A percentile compares a stretch with the other conserved stretches of the same genome.
Evolutionary conservation across 345 rosid species (phyloP).

Genomic region (Eutrema heterophyllum): DNA sequence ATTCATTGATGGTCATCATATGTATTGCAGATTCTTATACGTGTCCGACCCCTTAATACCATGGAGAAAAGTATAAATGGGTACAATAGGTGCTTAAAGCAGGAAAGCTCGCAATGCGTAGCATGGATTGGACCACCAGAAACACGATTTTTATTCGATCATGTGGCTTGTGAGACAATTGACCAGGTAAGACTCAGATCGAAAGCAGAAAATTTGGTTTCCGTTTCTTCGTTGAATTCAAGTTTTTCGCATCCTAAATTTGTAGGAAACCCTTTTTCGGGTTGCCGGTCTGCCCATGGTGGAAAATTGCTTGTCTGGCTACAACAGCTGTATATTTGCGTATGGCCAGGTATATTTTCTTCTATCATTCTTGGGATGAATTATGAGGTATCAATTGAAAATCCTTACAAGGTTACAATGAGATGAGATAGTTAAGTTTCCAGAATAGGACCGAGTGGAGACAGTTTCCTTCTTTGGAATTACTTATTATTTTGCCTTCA

Average conservation of each 20-base stretch:
- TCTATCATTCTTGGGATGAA: neutral
- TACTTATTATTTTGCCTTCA: neutral
- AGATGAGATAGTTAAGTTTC: neutral
- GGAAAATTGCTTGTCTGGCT: slow-evolving; percentile 95
- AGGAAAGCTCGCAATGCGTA: slow-evolving; percentile 77
- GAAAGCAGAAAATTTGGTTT: neutral
- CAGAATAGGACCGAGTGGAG: neutral
- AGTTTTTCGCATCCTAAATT: slow-evolving; percentile 6
- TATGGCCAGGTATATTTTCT: slow-evolving; percentile 79
- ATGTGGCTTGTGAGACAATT: slow-evolving; percentile 88
- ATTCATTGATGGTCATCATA: neutral
- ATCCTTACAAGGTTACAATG: neutral
- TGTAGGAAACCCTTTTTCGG: slow-evolving; percentile 82
- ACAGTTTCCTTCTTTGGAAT: slow-evolving; percentile 3
- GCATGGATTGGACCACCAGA: slow-evolving; percentile 91
- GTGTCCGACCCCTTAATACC: slow-evolving; percentile 83
- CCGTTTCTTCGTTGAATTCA: neutral
- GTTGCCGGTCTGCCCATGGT: slow-evolving; percentile 92
- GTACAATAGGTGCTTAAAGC: slow-evolving; percentile 80
- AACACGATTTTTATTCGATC: slow-evolving; percentile 79
- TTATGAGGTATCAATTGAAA: slow-evolving; percentile 1
- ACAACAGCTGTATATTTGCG: slow-evolving; percentile 96
- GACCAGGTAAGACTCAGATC: slow-evolving; percentile 58
- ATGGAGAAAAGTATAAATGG: slow-evolving; percentile 72
- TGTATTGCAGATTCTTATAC: slow-evolving; percentile 59